These are phyloP conservation scores for Lasiosphaeris hirsuta DNA, from an alignment of 495 filamentous ascomycete species.

Conservation along the genomic window DNA sequence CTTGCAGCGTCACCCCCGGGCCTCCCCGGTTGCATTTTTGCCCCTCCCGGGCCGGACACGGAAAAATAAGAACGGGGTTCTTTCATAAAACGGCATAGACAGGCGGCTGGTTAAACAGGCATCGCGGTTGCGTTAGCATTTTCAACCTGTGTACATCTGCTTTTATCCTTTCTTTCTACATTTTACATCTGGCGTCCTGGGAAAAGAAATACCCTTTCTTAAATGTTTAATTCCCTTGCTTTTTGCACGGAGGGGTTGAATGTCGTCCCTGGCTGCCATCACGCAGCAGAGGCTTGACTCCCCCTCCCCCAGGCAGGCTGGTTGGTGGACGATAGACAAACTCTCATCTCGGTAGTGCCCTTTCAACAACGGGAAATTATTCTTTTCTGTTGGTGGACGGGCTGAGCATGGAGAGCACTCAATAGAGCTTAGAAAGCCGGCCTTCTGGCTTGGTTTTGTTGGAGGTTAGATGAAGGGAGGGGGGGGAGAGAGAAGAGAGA, in stretches of 20 bases:
- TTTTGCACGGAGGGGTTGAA: slow-evolving; percentile 1
- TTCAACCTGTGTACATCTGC: slow-evolving; percentile 3
- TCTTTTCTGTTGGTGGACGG: not conserved
- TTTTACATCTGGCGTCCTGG: slow-evolving; percentile 1
- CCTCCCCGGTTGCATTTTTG: not conserved
- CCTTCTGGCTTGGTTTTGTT: no score
- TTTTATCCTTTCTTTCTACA: slow-evolving; percentile 2
- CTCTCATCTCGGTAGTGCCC: not conserved
- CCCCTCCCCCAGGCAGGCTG: not conserved
- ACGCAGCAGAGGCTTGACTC: not conserved
- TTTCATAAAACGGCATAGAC: slow-evolving; percentile 17
- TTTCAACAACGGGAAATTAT: no score
- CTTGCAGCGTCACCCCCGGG: not conserved
- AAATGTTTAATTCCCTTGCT: not conserved
- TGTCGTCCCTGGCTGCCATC: not conserved
- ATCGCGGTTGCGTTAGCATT: slow-evolving; percentile 13
- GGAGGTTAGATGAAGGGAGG: no score
- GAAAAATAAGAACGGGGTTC: slow-evolving; percentile 7
- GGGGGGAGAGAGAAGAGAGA: not conserved
- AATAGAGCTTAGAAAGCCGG: no score
- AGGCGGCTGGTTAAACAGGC: not conserved
- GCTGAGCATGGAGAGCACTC: not conserved
- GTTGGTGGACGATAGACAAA: not conserved
- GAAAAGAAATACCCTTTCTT: slow-evolving; percentile 13
- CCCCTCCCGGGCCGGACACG: not conserved